Evolutionary conservation across 2,329 filamentous ascomycete genomes (phyloP).

Genomic region (Cladophialophora carrionii): DNA sequence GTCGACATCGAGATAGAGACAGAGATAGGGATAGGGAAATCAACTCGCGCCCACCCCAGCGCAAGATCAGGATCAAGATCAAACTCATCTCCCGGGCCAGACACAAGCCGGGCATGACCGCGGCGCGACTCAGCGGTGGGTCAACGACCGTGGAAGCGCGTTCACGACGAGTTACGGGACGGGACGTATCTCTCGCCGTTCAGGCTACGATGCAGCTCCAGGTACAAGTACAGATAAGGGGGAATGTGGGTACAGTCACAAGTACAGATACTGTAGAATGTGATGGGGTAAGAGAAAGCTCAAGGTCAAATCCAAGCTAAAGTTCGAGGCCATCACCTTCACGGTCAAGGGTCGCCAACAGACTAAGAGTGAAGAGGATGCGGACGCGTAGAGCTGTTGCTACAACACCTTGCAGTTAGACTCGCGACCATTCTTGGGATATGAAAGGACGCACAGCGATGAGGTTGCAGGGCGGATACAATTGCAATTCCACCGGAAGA

Average conservation of each 20-base stretch:
- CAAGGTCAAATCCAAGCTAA: no score
- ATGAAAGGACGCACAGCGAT: neutral
- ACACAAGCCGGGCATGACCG: neutral
- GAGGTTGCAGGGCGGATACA: conserved; percentile 2
- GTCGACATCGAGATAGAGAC: no score
- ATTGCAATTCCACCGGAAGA: conserved; percentile 1
- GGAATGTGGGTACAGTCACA: neutral
- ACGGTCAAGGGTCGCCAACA: no score
- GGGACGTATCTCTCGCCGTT: neutral
- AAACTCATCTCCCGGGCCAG: neutral
- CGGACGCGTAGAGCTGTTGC: no score
- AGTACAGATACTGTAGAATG: neutral
- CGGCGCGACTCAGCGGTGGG: neutral
- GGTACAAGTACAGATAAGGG: neutral
- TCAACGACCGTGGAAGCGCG: neutral
- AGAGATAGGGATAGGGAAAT: no score
- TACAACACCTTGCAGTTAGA: no score
- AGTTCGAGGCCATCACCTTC: no score
- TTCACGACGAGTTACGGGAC: neutral
- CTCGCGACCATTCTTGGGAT: neutral
- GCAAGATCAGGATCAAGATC: neutral
- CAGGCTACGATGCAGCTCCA: neutral
- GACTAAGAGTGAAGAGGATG: no score
- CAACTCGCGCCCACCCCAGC: no score
- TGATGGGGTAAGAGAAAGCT: neutral